These are phyloP conservation scores for Schoenoplectus triqueter DNA, from an alignment of 202 grass and related monocot species.

Conservation along the genomic window DNA sequence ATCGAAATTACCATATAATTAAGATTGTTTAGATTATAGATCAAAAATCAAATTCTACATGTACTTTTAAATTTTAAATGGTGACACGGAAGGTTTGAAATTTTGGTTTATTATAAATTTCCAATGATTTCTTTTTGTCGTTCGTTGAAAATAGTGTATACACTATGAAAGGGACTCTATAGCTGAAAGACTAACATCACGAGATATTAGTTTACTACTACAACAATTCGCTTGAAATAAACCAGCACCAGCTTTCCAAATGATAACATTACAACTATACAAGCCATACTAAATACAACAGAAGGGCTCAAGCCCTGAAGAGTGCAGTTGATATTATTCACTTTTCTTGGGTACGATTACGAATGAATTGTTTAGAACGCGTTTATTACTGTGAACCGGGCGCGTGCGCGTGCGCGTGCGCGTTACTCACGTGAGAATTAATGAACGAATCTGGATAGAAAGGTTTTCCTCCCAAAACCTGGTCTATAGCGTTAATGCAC, in stretches of 20 bases:
- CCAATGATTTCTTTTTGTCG: neutral
- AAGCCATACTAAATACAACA: too few species aligned
- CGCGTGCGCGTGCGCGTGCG: conserved; percentile 31
- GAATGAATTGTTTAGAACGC: conserved; percentile 4
- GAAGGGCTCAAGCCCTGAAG: neutral
- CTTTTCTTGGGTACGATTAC: neutral
- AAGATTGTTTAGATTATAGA: too few species aligned
- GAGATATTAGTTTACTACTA: neutral
- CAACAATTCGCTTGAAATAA: neutral
- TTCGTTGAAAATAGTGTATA: neutral
- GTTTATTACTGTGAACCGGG: conserved; percentile 34
- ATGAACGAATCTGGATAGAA: neutral
- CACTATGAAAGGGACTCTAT: conserved; percentile 1
- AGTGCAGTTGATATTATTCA: neutral
- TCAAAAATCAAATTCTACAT: neutral
- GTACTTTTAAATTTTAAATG: neutral
- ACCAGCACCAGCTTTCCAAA: neutral
- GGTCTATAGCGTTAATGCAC: neutral
- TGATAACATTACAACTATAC: neutral
- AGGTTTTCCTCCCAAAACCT: neutral
- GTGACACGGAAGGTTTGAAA: neutral
- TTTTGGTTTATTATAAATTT: neutral
- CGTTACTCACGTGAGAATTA: conserved; percentile 28
- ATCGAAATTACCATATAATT: neutral
- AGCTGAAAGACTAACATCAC: neutral